These are phyloP conservation scores for Paramecium sonneborni DNA, from an alignment of 73 alveolate species.

Conservation along the genomic window DNA sequence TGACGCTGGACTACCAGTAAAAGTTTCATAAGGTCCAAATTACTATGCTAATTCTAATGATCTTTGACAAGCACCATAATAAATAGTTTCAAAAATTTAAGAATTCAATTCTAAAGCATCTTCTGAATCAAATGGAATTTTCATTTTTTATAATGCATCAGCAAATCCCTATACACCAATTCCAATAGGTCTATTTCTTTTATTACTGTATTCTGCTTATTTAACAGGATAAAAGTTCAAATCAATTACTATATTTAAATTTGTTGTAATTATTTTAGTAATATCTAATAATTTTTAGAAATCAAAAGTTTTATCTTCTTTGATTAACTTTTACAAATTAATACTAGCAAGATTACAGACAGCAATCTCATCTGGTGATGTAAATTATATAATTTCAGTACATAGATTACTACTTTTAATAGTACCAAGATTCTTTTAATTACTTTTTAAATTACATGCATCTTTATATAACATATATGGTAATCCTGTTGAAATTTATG, in stretches of 20 bases:
- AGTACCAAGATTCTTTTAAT: slow-evolving; percentile 95
- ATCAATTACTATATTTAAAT: slow-evolving; percentile 88
- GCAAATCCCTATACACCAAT: slow-evolving; percentile 97
- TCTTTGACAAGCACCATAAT: slow-evolving; percentile 88
- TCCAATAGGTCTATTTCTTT: slow-evolving; percentile 96
- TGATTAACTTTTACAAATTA: slow-evolving; percentile 82
- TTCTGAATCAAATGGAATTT: slow-evolving; percentile 89
- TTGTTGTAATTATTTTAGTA: slow-evolving; percentile 78
- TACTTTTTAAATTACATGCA: slow-evolving; percentile 86
- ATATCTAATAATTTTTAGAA: slow-evolving; percentile 86
- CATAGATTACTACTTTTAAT: slow-evolving; percentile 94
- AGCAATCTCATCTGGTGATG: slow-evolving; percentile 94
- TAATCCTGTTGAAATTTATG: slow-evolving; percentile 92
- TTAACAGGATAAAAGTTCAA: slow-evolving; percentile 86
- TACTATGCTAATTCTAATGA: slow-evolving; percentile 84
- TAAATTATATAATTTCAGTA: slow-evolving; percentile 93
- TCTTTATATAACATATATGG: slow-evolving; percentile 97
- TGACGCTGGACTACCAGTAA: slow-evolving; percentile 84
- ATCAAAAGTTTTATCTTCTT: slow-evolving; percentile 78
- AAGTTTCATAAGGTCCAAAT: slow-evolving; percentile 84
- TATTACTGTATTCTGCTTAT: slow-evolving; percentile 86
- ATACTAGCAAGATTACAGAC: slow-evolving; percentile 97
- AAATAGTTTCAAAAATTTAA: slow-evolving; percentile 93
- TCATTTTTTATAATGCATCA: slow-evolving; percentile 88
- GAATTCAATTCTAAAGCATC: slow-evolving; percentile 83